A percentile compares a stretch with the other conserved stretches of the same genome.
Evolutionary conservation across 2,329 filamentous ascomycete genomes (phyloP).

Genomic region (Phialemoniopsis sp.): DNA sequence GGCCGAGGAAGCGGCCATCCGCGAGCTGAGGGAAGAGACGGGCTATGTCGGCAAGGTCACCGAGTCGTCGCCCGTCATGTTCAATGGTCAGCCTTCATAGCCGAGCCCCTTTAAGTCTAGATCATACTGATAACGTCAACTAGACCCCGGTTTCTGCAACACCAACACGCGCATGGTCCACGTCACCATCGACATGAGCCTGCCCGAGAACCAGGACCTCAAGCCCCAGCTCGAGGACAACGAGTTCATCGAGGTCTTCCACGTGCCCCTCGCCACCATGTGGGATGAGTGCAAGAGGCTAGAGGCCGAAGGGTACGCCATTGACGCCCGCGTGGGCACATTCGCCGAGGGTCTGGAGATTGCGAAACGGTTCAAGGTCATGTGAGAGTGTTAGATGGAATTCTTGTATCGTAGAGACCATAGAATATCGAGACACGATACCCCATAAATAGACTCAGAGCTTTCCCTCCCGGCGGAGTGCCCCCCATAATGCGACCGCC

Average conservation of each 20-base stretch:
- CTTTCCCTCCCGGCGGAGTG: constrained; percentile 42
- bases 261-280: constrained; percentile 57
- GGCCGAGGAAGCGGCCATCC: constrained; percentile 55
- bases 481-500: constrained; percentile 56
- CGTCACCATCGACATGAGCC: constrained; percentile 65
- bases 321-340: constrained; percentile 75
- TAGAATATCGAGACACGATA: not conserved
- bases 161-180: constrained; percentile 69
- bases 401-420: not conserved
- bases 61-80: constrained; percentile 62
- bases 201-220: constrained; percentile 65
- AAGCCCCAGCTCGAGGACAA: constrained; percentile 70
- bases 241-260: constrained; percentile 80
- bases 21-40: constrained; percentile 64
- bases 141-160: constrained; percentile 61
- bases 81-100: constrained; percentile 40
- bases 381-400: constrained; percentile 16
- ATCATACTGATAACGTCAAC: not conserved
- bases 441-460: constrained; percentile 18
- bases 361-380: constrained; percentile 51
- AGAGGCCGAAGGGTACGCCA: constrained; percentile 68
- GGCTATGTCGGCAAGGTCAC: constrained; percentile 55
- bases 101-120: not conserved
- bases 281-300: constrained; percentile 64
- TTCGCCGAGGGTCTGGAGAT: constrained; percentile 75